Base-by-base conservation (phyloP, 352 stramenopile species). In the Phytopythium helicoides region DNA sequence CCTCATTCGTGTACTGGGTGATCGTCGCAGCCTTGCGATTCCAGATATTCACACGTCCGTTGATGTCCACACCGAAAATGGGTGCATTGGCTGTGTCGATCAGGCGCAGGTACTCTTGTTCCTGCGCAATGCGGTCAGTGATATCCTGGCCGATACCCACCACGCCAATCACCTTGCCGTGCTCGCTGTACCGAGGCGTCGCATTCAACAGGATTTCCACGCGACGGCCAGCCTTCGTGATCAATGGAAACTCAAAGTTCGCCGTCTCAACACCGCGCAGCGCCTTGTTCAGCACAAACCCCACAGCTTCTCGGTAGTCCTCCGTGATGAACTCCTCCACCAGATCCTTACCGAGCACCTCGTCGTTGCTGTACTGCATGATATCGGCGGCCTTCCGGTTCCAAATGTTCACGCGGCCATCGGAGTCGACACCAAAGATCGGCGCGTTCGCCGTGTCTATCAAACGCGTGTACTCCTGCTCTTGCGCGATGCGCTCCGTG, bases 21-120 rank as follows among this genome's bases (percentile, higher is more conserved):
- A 96, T 92, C 35, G 97, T 73, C 9, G 76, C 81, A 18, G 81
- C 87, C 55, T 96, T 95, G 16, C 90, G 70, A 62, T 97, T 96
- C 89, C 87, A 94, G 36, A 75, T 75, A 19, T 69, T 68, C 31
- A 73, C 58, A 2, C 46, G 31, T 0, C 61, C 57, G 1, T 68
- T 54, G 0, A 46, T 53, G 19, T 78, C 66, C 1, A 81, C 65
- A 11, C 84, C 86, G 56, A 96, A 92, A 46, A 94, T 94, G 14
- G 83, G 79, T n/a, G 81, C 76, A 42, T 95, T 93, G 0, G 86
- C 82, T 11, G 78, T 92, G 40, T 95, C 86, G 25, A 95, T 89
- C 2, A 94, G 36, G 0, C 79, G 64, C 0, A 50, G 71, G 47
- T 90, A 89, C 54, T 92, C 77, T 11, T 88, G 72, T 18, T 96